phyloP scores from a whole-genome alignment of 192 early-diverging fungal species.

The Coemansia sp. region DNA sequence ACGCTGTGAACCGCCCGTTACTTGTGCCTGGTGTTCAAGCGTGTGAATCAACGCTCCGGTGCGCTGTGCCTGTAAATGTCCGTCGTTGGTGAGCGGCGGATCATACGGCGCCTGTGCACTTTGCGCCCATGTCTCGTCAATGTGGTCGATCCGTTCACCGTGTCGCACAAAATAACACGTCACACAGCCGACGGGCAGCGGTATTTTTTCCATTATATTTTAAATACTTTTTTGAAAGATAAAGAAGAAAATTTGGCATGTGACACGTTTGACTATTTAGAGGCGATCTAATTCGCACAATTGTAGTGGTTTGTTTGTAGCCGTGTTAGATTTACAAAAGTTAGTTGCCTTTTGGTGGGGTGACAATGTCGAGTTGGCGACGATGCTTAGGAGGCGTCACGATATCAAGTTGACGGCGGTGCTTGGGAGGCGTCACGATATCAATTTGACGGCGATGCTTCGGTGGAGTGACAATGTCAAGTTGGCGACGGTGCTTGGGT shows the following conservation, averaged over 20 bases:
- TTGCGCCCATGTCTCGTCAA: constrained; percentile 41
- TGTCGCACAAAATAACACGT: constrained; percentile 49
- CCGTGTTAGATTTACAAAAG: too few species aligned
- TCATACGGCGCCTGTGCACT: constrained; percentile 33
- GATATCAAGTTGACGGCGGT: too few species aligned
- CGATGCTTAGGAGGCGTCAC: too few species aligned
- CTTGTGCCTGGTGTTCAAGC: constrained; percentile 14
- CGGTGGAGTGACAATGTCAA: too few species aligned
- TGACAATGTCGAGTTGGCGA: too few species aligned
- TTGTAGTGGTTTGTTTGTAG: too few species aligned
- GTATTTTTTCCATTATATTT: constrained; percentile 8
- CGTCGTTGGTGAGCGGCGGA: constrained; percentile 41
- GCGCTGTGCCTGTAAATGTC: constrained; percentile 22
- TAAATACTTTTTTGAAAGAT: neutral
- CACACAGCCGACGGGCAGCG: constrained; percentile 22
- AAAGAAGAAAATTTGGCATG: neutral
- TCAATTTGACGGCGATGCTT: too few species aligned
- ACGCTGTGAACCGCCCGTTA: neutral
- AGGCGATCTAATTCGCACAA: too few species aligned
- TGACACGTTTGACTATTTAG: too few species aligned
- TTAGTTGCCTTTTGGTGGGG: too few species aligned
- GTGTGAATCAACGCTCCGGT: constrained; percentile 35
- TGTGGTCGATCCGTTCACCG: constrained; percentile 51
- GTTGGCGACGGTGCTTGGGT: too few species aligned
- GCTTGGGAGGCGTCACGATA: too few species aligned